Evolutionary conservation across 345 rosid genomes (phyloP), one percentile per base, ranked within the genome.

Genomic region (Murraya koenigii): DNA sequence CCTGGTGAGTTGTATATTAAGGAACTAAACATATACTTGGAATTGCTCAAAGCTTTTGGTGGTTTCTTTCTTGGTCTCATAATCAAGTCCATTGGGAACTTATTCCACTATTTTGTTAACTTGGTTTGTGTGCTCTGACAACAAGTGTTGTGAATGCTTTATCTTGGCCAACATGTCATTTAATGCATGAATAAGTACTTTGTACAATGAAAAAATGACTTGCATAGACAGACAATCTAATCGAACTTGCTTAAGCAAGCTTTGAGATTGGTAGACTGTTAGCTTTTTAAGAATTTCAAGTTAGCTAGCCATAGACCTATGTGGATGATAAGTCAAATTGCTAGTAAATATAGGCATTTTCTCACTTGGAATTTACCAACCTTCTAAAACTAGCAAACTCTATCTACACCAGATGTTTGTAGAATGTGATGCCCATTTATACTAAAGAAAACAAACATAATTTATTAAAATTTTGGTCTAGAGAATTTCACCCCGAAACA

Each of bases 1-100:
- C 95, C 98, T 56, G 99, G 99, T 95, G 86, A 84, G 91, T 79
- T 71, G 36, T 81, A 77, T 59, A 49, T 28, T 36, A 71, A 32
- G 8, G 32, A 33, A 22, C 32, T 67, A 17, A 54, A 39, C 2
- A 61, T 58, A 26, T 71, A 32, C 28, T 28, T 66, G 14, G 19
- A 49, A 35, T 20, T 71, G 22, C 66, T 64, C 22, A 69, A 15
- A 28, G 32, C 14, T 8, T 32, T 65, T 11, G 5, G 8, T 20
- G 8, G 14, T 74, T 75, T 75, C 63, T 39, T 32, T n/a, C 56
- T 66, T 66, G 54, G 25, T 58, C 49, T 35, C 20, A 35, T 66
- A 23, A 14, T 33, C 1, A 52, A 25, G 61, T 25, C 35, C 49
- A 61, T 74, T 62, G 59, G 59, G 55, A 39, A 68, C 56, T 1